Base-by-base conservation (phyloP, 495 filamentous ascomycete species). In the Tuber umbilicatum region DNA sequence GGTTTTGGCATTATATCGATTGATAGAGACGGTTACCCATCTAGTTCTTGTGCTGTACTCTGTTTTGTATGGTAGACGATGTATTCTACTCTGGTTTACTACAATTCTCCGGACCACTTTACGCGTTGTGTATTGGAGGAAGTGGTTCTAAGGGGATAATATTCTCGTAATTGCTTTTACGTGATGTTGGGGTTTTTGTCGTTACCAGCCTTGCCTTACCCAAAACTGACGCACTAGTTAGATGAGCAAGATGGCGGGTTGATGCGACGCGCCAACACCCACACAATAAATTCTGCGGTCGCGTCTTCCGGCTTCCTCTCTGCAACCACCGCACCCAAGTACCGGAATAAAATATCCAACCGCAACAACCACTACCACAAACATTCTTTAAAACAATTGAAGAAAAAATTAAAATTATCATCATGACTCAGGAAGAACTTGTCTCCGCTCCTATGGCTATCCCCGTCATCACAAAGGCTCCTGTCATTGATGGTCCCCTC, bases 381-480 rank as follows among this genome's bases (percentile, higher is more conserved):
- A 14, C 55, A 35, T 64, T 64, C 55, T 64, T 64, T 7, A 64
- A 64, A 35, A 7, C 27, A 31, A 31, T 64, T 35, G 4, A 60
- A 64, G 55, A 64, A 64, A 64, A 64, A 64, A 3, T 64, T 55
- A 55, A 55, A 55, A 35, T 64, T 64, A 64, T 64, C 27, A 64
- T 9, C 55, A 64, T 64, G 55, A 64, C 55, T 19, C 55, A 64
- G 4, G 55, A 64, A 64, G 55, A 64, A 64, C 55, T 27, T 7
- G 27, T 35, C 55, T 19, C 55, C 27, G 27, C 14, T 64, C 55
- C 55, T 31, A 31, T 64, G 27, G 14, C 27, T 1, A 7, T 5
- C 14, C 14, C 55, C 31, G 55, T 14, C 55, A 1, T 6, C 27
- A 5, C 27, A 19, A 64, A 64, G 31, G 55, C 31, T 64, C 55